Evolutionary conservation across 2,329 filamentous ascomycete species (phyloP).

Genomic region (Penicillium concentricum): DNA sequence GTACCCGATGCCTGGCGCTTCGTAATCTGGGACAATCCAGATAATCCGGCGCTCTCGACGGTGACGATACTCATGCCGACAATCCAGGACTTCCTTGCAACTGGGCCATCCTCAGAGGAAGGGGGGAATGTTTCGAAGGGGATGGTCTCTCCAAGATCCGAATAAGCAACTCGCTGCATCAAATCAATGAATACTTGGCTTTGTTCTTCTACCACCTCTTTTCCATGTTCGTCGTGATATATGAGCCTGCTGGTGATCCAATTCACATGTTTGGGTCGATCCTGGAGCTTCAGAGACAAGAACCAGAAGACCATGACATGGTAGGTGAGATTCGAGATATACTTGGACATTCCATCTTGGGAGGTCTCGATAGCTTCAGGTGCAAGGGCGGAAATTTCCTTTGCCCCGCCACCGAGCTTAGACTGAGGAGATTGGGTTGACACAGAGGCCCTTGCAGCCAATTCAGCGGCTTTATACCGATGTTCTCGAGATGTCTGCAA

Average conservation of each 20-base stretch:
- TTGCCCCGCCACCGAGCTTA: slow-evolving; percentile 45
- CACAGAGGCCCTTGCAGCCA: slow-evolving; percentile 34
- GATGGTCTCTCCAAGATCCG: slow-evolving; percentile 71
- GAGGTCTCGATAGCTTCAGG: slow-evolving; percentile 38
- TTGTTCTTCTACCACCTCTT: slow-evolving; percentile 80
- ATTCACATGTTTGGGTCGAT: slow-evolving; percentile 77
- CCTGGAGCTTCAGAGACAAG: slow-evolving; percentile 78
- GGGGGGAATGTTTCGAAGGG: slow-evolving; percentile 44
- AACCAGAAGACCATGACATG: slow-evolving; percentile 98
- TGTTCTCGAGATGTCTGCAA: slow-evolving; percentile 79
- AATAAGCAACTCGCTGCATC: slow-evolving; percentile 84
- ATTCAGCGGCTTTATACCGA: slow-evolving; percentile 36
- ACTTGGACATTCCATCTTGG: slow-evolving; percentile 80
- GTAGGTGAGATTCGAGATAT: slow-evolving; percentile 90
- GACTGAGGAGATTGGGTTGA: slow-evolving; percentile 1
- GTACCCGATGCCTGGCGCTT: slow-evolving; percentile 54
- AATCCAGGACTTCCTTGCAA: slow-evolving; percentile 50
- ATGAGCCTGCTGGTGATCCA: slow-evolving; percentile 86
- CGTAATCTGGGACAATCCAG: slow-evolving; percentile 50
- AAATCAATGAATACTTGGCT: slow-evolving; percentile 92
- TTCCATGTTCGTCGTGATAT: slow-evolving; percentile 73
- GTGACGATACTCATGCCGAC: slow-evolving; percentile 54
- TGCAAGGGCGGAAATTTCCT: slow-evolving; percentile 39
- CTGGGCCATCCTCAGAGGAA: slow-evolving; percentile 42
- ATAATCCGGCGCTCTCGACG: slow-evolving; percentile 48